A percentile compares a stretch with the other conserved stretches of the same genome.
Evolutionary conservation across 2,329 filamentous ascomycete genomes (phyloP).

Genomic region (Fusarium nematophilum): DNA sequence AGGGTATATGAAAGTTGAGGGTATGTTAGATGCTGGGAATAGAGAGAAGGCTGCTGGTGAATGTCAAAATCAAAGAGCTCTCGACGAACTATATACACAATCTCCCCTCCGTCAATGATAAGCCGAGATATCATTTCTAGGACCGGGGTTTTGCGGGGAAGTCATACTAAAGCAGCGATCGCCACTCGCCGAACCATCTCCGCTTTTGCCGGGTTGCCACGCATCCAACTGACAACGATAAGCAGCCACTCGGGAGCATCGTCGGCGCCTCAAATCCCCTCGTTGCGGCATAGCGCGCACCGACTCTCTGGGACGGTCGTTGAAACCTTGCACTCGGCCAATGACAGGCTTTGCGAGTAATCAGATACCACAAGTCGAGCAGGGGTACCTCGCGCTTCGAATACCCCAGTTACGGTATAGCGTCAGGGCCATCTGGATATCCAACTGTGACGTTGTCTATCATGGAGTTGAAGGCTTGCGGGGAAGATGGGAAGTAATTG

Average conservation of each 20-base stretch:
- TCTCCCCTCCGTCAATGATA: not conserved
- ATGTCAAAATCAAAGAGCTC: not conserved
- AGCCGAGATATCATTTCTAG: not conserved
- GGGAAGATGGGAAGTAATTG: not conserved
- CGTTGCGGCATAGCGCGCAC: not conserved
- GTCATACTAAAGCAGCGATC: not conserved
- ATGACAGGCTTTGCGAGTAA: not conserved
- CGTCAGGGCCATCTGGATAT: not conserved
- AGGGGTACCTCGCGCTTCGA: conserved; percentile 3
- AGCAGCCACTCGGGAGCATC: not conserved
- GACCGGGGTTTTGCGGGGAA: not conserved
- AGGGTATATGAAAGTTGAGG: not conserved
- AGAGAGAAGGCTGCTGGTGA: not conserved
- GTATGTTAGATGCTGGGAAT: not conserved
- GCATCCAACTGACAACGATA: not conserved
- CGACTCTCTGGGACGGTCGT: not conserved
- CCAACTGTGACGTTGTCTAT: too few relatives aligned
- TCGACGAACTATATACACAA: not conserved
- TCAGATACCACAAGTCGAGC: too few relatives aligned
- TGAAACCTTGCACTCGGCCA: not conserved
- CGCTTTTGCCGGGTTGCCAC: not conserved
- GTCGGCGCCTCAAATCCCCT: not conserved
- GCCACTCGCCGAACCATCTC: not conserved
- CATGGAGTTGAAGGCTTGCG: too few relatives aligned
- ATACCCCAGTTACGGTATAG: conserved; percentile 8